A percentile compares a stretch with the other conserved stretches of the same genome.
Conservation (phyloP, 2,329 filamentous ascomycete genomes). For the Blastomyces parvus region DNA sequence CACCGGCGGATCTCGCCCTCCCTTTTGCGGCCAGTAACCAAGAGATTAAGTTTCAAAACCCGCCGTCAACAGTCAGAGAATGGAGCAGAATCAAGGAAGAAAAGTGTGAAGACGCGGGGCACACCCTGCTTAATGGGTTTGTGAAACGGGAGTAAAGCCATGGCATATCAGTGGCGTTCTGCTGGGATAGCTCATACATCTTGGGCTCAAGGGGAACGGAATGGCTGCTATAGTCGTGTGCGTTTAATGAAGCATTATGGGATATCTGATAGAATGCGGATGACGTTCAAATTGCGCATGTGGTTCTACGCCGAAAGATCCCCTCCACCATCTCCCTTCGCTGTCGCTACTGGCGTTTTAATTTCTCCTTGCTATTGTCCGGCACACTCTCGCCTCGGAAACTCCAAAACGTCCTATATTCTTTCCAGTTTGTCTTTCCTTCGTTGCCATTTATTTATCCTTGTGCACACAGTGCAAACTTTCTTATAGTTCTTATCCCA, state of each 20-base stretch:
- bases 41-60: conserved; percentile 9
- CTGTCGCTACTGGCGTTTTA: neutral
- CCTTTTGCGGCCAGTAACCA: conserved; percentile 12
- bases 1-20: conserved; percentile 17
- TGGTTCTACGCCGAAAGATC: neutral
- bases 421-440: neutral
- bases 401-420: neutral
- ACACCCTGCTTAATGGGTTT: conserved; percentile 12
- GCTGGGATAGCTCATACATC: neutral
- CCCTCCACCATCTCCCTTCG: neutral
- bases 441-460: neutral
- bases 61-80: conserved; percentile 13
- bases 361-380: neutral
- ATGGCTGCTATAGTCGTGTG: neutral
- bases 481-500: neutral
- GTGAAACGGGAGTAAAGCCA: conserved; percentile 20
- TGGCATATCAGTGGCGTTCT: neutral
- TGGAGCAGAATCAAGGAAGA: conserved; percentile 23
- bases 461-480: neutral
- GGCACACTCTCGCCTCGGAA: neutral
- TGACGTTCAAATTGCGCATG: neutral
- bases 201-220: neutral
- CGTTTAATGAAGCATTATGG: no score
- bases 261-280: neutral
- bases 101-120: conserved; percentile 12